Evolutionary conservation across 257 asterid species (phyloP), one percentile per base, ranked within the genome.

Genomic region (Solanum etuberosum): DNA sequence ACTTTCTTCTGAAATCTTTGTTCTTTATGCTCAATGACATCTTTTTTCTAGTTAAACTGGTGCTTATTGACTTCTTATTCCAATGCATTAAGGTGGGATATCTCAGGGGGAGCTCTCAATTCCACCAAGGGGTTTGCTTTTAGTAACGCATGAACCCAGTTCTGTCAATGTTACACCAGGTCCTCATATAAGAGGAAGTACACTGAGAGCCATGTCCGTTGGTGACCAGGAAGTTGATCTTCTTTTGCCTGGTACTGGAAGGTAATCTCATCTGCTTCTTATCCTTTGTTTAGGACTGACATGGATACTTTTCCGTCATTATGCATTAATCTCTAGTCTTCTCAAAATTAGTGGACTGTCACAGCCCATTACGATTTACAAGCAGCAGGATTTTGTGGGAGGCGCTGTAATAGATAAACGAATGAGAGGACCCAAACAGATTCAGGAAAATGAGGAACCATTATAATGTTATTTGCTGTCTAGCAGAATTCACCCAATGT

Each of bases 141-240:
- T 92, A 81, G 94, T 92, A 87, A 89, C 93, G 76, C 94, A 92
- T 83, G 93, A 92, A 83, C 94, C 94, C 35, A 85, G 87, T 88
- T 91, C 88, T 9, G 91, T 91, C 74, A 90, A 89, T 85, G 89
- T 77, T 67, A 88, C 81, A 57, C 93, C 94, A 43, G 94, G 94
- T 90, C 90, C 93, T 51, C 94, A 92, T 34, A 86, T 90, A 25
- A 84, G 94, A 89, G 94, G 94, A 86, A 90, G 90, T 72, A 86
- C 91, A 20, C 71, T 92, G 87, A 90, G 86, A 87, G 94, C 94
- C 82, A 82, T 71, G 90, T 88, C 94, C 8, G 89, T 90, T 31
- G 94, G 94, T 46, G 92, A 92, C 78, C 87, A 86, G 87, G 94
- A 92, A 68, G 94, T 91, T 40, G 94, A 92, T 90, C 91, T 92